Evolutionary conservation across 805 yeast genomes (phyloP), one percentile per base, ranked within the genome.

Genomic region (Candida ponderosae): DNA sequence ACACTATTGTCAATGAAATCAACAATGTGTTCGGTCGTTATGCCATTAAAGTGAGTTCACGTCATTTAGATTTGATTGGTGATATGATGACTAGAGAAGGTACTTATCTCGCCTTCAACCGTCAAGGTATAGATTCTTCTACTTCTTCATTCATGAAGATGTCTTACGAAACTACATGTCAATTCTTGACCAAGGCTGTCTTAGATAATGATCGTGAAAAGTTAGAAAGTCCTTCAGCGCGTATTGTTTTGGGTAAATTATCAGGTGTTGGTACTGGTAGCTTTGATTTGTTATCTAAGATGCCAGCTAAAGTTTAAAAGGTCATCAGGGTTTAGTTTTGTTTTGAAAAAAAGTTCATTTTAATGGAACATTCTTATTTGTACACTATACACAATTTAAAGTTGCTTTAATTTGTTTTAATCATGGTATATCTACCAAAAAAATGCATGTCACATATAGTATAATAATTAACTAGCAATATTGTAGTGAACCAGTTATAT

Each of bases 21-120:
- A 83, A 85, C 65, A 84, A 86, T 51, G 99, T 93, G 51, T 93
- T 93, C 76, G 86, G 87, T 42, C 88, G 94, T 37, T 93, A 93
- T 63, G 97, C 97, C 53, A 93, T 93, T 57, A 68, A 88, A 41
- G 98, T 93, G 41, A 82, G 93, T 39, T 68, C 77, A 37, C 86
- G 98, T 62, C 99, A 93, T 68, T 77, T 93, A 65, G 98, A 93
- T 58, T 76, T 93, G 60, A 81, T 93, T 61, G 99, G 95, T 46
- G 99, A 93, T 63, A 85, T 86, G 87, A 93, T 93, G 99, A 93
- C 99, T 5, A 79, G 98, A 63, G 97, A 93, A 64, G 99, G 99
- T 55, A 76, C 94, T 2, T 93, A 89, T 58, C 66, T 90, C 57
- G 96, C 99, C 19, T 93, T 93, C 72, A 89, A 87, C 64, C 85